A percentile compares a stretch with the other conserved stretches of the same genome.
Evolutionary conservation across 129 eudicot species (phyloP).

Genomic region (Flaveria linearis): DNA sequence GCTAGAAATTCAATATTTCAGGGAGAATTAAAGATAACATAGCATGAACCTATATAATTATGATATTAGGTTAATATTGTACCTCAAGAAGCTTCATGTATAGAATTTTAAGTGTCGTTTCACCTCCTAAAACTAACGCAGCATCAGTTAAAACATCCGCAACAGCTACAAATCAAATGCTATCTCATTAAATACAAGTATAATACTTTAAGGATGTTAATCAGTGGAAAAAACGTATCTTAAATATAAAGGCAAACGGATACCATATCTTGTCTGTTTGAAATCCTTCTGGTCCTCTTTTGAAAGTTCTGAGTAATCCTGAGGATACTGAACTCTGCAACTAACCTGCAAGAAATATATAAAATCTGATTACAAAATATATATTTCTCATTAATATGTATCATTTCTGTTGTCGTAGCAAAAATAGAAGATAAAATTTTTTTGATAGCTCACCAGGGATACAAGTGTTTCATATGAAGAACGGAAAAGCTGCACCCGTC

Average conservation of each 20-base stretch:
- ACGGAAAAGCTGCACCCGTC: conserved; percentile 72
- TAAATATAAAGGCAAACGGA: conserved; percentile 11
- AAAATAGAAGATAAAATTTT: not conserved
- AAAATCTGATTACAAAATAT: conserved; percentile 18
- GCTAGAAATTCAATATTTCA: not conserved
- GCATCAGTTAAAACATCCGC: conserved; percentile 99
- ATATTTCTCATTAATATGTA: not conserved
- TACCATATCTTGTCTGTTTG: conserved; percentile 98
- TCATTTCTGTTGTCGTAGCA: not conserved
- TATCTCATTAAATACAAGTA: conserved; percentile 26
- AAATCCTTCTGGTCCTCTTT: conserved; percentile 97
- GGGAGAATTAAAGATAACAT: conserved; percentile 1
- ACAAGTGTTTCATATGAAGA: conserved; percentile 93
- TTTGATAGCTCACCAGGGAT: conserved; percentile 68
- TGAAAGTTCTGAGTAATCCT: conserved; percentile 81
- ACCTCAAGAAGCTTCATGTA: conserved; percentile 97
- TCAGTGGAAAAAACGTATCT: not conserved
- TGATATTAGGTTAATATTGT: conserved; percentile 23
- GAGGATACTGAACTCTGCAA: conserved; percentile 90
- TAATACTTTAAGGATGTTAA: conserved; percentile 16
- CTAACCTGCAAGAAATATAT: conserved; percentile 63
- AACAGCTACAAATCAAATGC: conserved; percentile 62
- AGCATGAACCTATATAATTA: conserved; percentile 2
- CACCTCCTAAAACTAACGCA: conserved; percentile 96
- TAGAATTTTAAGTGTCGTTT: conserved; percentile 74